Percentiles rank a stretch among this genome's conserved stretches.
phyloP scores from a whole-genome alignment of 2,329 filamentous ascomycete species.

The Cladorrhinum sp. region DNA sequence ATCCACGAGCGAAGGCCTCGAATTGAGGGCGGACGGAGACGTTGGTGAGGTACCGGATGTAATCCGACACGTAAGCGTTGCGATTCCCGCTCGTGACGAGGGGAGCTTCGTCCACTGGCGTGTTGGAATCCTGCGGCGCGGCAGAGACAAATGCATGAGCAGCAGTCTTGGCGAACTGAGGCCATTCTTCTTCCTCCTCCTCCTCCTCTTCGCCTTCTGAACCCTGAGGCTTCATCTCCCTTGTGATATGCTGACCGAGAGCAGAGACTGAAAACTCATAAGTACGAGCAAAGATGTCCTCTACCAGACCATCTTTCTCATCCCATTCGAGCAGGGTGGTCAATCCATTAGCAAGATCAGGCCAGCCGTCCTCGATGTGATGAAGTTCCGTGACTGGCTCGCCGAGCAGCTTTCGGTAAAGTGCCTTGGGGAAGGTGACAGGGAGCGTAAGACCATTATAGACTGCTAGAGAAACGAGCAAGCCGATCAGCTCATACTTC shows the following conservation, averaged over 20 bases:
- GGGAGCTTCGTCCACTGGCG: slow-evolving; percentile 50
- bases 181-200: slow-evolving; percentile 21
- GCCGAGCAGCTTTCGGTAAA: slow-evolving; percentile 78
- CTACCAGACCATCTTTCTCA: slow-evolving; percentile 69
- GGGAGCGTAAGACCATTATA: slow-evolving; percentile 93
- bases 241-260: slow-evolving; percentile 55
- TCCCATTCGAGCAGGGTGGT: slow-evolving; percentile 73
- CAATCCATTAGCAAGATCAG: slow-evolving; percentile 72
- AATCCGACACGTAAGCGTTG: slow-evolving; percentile 75
- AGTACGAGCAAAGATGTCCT: slow-evolving; percentile 77
- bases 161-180: slow-evolving; percentile 24
- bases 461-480: slow-evolving; percentile 83
- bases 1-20: slow-evolving; percentile 76
- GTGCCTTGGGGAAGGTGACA: slow-evolving; percentile 77
- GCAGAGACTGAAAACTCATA: slow-evolving; percentile 76
- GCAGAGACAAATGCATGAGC: slow-evolving; percentile 16
- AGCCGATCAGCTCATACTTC: slow-evolving; percentile 85
- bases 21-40: slow-evolving; percentile 75
- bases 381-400: slow-evolving; percentile 67
- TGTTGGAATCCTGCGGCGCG: slow-evolving; percentile 37
- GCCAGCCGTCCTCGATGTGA: slow-evolving; percentile 85
- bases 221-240: slow-evolving; percentile 47
- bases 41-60: slow-evolving; percentile 78
- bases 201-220: neutral
- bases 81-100: slow-evolving; percentile 82